Evolutionary conservation across 192 early-diverging fungal species (phyloP), one percentile per base, ranked within the genome.

Genomic region (Podila epigama): DNA sequence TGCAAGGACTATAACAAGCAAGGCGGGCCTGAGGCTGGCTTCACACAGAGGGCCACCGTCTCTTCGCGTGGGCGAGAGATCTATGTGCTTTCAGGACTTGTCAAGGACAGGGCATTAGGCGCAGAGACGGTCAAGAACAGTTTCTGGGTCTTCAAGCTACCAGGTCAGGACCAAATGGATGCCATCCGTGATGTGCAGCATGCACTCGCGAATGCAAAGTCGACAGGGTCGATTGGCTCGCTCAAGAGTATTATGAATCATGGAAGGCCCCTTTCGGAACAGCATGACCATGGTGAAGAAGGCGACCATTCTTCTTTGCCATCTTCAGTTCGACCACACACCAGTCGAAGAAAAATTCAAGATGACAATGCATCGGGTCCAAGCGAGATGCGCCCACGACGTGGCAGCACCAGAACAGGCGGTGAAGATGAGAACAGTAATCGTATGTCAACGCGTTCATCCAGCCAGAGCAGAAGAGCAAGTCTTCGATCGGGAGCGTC

Each of bases 1-100:
- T 81, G 88, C n/a, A 84, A 89, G 27, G 93, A 95, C 63, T 91
- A 91, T 59, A 82, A 85, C 28, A 91, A 88, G 61, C 86, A 89
- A 65, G 87, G 84, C 25, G 93, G 93, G 3, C 93, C 92, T 9
- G 91, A 94, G 53, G 89, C 89, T 5, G 92, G 93, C 5, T 95
- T 91, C 64, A 95, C 91, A 0, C 93, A 95, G 48, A 71, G 93
- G 5, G 92, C 94, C 16, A 94, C 95, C 25, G 90, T 96, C 12
- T 94, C 97, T 75, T 40, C 79, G 0, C 84, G 88, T 29, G 81
- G 88, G 29, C 88, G 93, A 15, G 97, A 98, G 80, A 83, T 98
- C 22, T 95, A 94, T 75, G 91, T 97, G 32, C 81, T 98, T 4
- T 87, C 84, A 31, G 94, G 94, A 0, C 60, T 94, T 29, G 87